phyloP scores from a whole-genome alignment of 202 grass and related monocot genomes.

The Schoenoplectus tabernaemontani region DNA sequence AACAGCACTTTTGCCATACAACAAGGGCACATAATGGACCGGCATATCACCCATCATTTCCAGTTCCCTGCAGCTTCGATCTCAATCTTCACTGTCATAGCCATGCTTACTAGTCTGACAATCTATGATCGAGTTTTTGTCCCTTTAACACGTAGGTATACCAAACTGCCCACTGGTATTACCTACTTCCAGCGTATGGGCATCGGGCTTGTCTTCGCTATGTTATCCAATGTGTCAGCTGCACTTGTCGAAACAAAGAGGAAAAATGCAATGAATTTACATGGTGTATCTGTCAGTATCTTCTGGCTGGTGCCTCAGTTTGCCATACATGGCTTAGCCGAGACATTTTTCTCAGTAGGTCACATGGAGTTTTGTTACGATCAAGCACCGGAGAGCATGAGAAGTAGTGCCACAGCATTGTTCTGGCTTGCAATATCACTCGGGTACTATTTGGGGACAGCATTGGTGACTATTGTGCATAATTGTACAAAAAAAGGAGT shows the following conservation, averaged over 20 bases:
- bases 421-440: constrained; percentile 55
- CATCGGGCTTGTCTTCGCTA: constrained; percentile 39
- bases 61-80: constrained; percentile 50
- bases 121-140: constrained; percentile 60
- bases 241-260: constrained; percentile 51
- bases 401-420: constrained; percentile 44
- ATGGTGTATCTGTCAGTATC: constrained; percentile 50
- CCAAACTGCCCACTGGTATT: constrained; percentile 37
- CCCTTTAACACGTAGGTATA: constrained; percentile 34
- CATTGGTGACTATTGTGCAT: constrained; percentile 50
- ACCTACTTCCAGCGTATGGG: constrained; percentile 77
- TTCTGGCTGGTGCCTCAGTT: constrained; percentile 55
- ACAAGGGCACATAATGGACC: constrained; percentile 61
- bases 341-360: constrained; percentile 60
- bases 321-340: constrained; percentile 38
- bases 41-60: constrained; percentile 42
- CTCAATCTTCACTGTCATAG: constrained; percentile 50
- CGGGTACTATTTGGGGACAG: constrained; percentile 64
- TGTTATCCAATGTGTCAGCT: constrained; percentile 37
- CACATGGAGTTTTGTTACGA: constrained; percentile 78
- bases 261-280: constrained; percentile 28
- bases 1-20: constrained; percentile 53
- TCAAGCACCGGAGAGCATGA: constrained; percentile 79
- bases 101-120: constrained; percentile 43
- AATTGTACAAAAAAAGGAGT: constrained; percentile 24